Evolutionary conservation across 768 basidiomycete genomes (phyloP), one percentile per base, ranked within the genome.

Genomic region (Amyloporia xantha): DNA sequence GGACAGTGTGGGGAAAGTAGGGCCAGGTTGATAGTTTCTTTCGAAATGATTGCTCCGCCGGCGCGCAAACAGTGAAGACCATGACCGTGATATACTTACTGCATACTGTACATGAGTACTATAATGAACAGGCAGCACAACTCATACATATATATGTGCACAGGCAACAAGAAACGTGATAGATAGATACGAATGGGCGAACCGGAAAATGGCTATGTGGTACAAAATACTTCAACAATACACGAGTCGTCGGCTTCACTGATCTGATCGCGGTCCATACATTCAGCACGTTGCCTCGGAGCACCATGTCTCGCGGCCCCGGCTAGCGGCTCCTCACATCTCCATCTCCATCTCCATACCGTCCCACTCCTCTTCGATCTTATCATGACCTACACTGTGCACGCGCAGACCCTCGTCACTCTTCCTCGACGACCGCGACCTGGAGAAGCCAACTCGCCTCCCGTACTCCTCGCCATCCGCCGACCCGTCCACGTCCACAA

Each of bases 281-380:
- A n/a, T n/a, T n/a, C n/a, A n/a, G n/a, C n/a, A n/a, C n/a, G n/a
- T n/a, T n/a, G n/a, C n/a, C n/a, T n/a, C n/a, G n/a, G n/a, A n/a
- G n/a, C n/a, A n/a, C n/a, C n/a, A n/a, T n/a, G n/a, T n/a, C n/a
- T n/a, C n/a, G n/a, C n/a, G n/a, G 12, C 17, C 38, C 12, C 38
- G 19, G 15, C 38, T 7, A 7, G 6, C 38, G 20, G 10, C 9
- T 39, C 38, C 38, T 39, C 33, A 39, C 77, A 84, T 78, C 58
- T 82, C 81, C 81, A 84, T 82, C 48, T 84, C 86, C 80, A 87
- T 84, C 51, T 75, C 74, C 67, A 70, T 65, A 43, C 75, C 68
- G 45, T 72, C 67, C 70, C 67, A 74, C 51, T 71, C 69, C 45
- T 70, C 56, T 33, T 76, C 79, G 24, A 61, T 63, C 62, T 61